Base-by-base conservation (phyloP, 2,329 filamentous ascomycete genomes). In the Neopestalotiopsis sp. region DNA sequence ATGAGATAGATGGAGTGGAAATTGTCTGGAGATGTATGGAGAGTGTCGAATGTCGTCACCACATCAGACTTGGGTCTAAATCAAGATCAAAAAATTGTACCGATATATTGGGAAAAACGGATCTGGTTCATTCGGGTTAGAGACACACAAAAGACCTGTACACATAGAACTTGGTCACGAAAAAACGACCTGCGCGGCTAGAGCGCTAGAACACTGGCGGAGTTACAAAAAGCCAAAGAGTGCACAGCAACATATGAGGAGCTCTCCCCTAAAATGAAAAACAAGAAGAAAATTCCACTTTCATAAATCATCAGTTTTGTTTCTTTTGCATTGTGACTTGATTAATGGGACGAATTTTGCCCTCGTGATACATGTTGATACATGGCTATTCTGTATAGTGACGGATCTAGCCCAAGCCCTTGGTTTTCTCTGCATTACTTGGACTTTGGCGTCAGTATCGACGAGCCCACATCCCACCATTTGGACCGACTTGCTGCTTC, bases 141-240 rank as follows among this genome's bases (percentile, higher is more conserved):
- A 49, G 32, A 67, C 42, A 67, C 45, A 53, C 14, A 59, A 61
- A 67, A 7, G 58, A 28, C 45, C n/a, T 73, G 70, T 73, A 73
- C 66, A 69, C 68, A 59, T 73, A 73, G 69, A 70, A 67, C 24
- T 68, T 65, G 45, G 20, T 61, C 24, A 17, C 28, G 12, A 40
- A 14, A 1, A 38, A 53, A 49, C 13, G 56, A n/a, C 34, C 34
- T 28, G 14, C 24, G 17, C 6, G 17, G 32, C 56, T 67, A 58
- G 64, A 67, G 56, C 65, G 24, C 65, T 61, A 67, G 65, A 59
- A 38, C 13, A 32, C 17, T n/a, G 24, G 57, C 65, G 10, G 34
- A 32, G 24, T 57, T 32, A 56, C 9, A 6, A 38, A 38, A 38
- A 58, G 65, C 56, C 34, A 20, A 24, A n/a, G 56, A 67, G 62